Evolutionary conservation across 176 grass and related monocot genomes (phyloP).

Genomic region (Hyparrhenia diplandra): DNA sequence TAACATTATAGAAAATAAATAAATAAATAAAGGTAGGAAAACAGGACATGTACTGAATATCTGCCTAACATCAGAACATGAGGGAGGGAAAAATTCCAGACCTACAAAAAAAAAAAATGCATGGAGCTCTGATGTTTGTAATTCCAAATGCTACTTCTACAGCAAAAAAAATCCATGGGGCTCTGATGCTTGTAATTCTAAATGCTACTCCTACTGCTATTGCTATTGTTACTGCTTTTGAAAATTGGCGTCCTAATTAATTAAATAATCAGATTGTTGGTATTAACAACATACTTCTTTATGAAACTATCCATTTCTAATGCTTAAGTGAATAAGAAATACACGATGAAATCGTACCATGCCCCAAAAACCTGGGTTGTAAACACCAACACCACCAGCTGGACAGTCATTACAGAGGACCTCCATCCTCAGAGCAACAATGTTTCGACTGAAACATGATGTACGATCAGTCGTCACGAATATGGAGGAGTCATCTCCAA

Average conservation of each 20-base stretch:
- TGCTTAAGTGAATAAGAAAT: background rate
- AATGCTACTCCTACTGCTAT: background rate
- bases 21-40: background rate
- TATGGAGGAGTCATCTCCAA: constrained; percentile 63
- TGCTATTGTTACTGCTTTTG: background rate
- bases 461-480: constrained; percentile 59
- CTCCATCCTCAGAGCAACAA: constrained; percentile 82
- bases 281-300: background rate
- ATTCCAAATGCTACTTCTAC: no score
- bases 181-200: background rate
- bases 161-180: no score
- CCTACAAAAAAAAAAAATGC: background rate
- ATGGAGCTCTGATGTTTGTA: background rate
- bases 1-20: background rate
- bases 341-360: constrained; percentile 50
- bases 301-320: background rate
- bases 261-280: background rate
- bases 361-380: constrained; percentile 96
- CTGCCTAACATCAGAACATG: background rate
- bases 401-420: constrained; percentile 70
- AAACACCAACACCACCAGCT: constrained; percentile 75
- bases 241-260: background rate
- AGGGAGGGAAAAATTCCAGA: background rate
- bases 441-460: constrained; percentile 73
- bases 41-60: background rate